A percentile compares a stretch with the other conserved stretches of the same genome.
These are phyloP conservation scores for Starmerella geochares DNA, from an alignment of 805 yeast species.

Conservation along the genomic window DNA sequence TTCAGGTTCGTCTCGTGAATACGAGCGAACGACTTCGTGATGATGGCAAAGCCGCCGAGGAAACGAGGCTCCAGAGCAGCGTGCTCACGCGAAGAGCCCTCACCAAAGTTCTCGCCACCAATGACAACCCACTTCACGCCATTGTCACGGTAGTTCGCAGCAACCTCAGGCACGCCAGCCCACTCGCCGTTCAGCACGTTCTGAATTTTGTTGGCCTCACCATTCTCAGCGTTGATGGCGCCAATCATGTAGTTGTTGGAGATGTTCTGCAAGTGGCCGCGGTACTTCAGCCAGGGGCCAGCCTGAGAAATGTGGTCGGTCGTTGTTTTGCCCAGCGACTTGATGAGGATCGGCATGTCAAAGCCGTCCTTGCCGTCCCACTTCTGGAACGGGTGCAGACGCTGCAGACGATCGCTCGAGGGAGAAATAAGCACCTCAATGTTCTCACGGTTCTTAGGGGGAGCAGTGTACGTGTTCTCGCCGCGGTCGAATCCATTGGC, in stretches of 20 bases:
- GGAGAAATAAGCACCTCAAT: conserved; percentile 74
- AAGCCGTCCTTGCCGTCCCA: conserved; percentile 95
- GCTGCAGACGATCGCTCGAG: conserved; percentile 91
- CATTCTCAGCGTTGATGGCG: conserved; percentile 94
- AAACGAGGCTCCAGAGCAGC: conserved; percentile 99
- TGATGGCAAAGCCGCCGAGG: conserved; percentile 96
- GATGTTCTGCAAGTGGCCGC: conserved; percentile 98
- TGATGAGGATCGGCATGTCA: conserved; percentile 85
- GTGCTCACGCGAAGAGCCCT: conserved; percentile 99
- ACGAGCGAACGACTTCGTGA: conserved; percentile 96
- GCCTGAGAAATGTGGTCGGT: conserved; percentile 99
- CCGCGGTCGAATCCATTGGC: conserved; percentile 83
- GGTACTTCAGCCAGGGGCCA: conserved; percentile 99
- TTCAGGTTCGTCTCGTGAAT: conserved; percentile 98
- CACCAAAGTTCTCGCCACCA: conserved; percentile 99
- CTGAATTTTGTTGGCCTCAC: conserved; percentile 82
- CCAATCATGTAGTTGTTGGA: conserved; percentile 99
- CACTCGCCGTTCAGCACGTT: conserved; percentile 86
- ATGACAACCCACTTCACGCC: conserved; percentile 94
- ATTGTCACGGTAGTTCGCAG: conserved; percentile 84
- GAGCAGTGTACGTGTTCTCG: conserved; percentile 92
- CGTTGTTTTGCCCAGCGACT: conserved; percentile 95
- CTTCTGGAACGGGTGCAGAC: conserved; percentile 82
- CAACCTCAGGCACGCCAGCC: conserved; percentile 95
- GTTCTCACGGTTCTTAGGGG: conserved; percentile 73